Conservation (phyloP, 805 yeast species). For the Yamadazyma sp. region DNA sequence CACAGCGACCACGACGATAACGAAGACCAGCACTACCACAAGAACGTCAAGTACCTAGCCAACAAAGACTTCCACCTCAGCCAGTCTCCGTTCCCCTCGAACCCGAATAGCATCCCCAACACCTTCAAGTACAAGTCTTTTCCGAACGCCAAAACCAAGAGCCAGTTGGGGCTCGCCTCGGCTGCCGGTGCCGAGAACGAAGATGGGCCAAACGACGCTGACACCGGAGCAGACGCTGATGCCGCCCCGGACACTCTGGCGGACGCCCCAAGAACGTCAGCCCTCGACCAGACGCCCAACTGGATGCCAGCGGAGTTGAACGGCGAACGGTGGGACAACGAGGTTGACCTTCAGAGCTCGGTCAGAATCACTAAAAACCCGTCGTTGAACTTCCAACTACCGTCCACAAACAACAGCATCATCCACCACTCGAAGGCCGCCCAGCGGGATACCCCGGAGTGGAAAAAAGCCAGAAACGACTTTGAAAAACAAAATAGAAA, state of each 20-base stretch:
- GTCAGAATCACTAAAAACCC: slow-evolving; percentile 24
- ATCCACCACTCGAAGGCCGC: slow-evolving; percentile 15
- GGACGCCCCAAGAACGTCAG: slow-evolving; percentile 24
- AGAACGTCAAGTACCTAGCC: slow-evolving; percentile 33
- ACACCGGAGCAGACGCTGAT: slow-evolving; percentile 27
- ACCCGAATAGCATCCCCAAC: slow-evolving; percentile 35
- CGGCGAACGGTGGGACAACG: slow-evolving; percentile 32
- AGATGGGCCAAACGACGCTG: slow-evolving; percentile 21
- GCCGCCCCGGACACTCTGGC: neutral
- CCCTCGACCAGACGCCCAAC: slow-evolving; percentile 32
- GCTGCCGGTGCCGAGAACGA: neutral
- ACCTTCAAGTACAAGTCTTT: slow-evolving; percentile 46
- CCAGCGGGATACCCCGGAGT: slow-evolving; percentile 28
- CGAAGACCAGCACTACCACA: slow-evolving; percentile 23
- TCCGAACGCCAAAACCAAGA: slow-evolving; percentile 44
- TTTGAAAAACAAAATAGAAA: slow-evolving; percentile 25
- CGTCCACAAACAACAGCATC: slow-evolving; percentile 11
- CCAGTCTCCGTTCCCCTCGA: slow-evolving; percentile 11
- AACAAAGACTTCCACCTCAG: slow-evolving; percentile 29
- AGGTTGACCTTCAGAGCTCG: slow-evolving; percentile 17
- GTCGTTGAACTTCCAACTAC: slow-evolving; percentile 12
- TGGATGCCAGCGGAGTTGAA: slow-evolving; percentile 45
- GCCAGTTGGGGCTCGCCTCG: slow-evolving; percentile 20
- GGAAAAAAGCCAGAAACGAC: slow-evolving; percentile 34
- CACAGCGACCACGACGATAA: neutral